Evolutionary conservation across 345 rosid genomes (phyloP).

Genomic region (Bretschneidera sinensis): DNA sequence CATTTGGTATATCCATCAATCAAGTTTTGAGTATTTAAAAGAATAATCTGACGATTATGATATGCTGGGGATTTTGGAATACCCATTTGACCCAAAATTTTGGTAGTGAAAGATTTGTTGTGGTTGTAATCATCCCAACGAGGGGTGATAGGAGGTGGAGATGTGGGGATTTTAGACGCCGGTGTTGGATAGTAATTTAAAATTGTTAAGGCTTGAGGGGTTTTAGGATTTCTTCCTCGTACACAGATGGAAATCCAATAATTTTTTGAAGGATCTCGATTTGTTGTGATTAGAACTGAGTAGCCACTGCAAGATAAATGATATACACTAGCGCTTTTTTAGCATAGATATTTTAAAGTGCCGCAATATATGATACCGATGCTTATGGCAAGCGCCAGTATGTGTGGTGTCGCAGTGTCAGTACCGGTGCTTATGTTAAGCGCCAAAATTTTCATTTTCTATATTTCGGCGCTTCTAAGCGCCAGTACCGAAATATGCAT

Average conservation of each 20-base stretch:
- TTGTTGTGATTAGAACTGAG: slow-evolving; percentile 59
- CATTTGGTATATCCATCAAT: slow-evolving; percentile 52
- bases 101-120: slow-evolving; percentile 42
- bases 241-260: slow-evolving; percentile 63
- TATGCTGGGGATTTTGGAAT: slow-evolving; percentile 39
- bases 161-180: slow-evolving; percentile 32
- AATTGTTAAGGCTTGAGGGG: slow-evolving; percentile 53
- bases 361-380: too few relatives aligned
- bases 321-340: too few relatives aligned
- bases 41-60: slow-evolving; percentile 33
- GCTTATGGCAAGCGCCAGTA: too few relatives aligned
- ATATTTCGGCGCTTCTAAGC: too few relatives aligned
- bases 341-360: too few relatives aligned
- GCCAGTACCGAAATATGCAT: too few relatives aligned
- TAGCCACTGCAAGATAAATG: too few relatives aligned
- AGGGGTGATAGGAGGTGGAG: slow-evolving; percentile 58
- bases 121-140: slow-evolving; percentile 53
- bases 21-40: slow-evolving; percentile 70
- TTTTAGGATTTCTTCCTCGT: slow-evolving; percentile 50
- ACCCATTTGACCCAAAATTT: slow-evolving; percentile 35
- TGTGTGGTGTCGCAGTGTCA: too few relatives aligned
- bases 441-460: too few relatives aligned
- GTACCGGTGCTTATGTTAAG: too few relatives aligned
- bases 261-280: slow-evolving; percentile 42
- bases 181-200: slow-evolving; percentile 44